These are phyloP conservation scores for Flaveria ramosissima DNA, from an alignment of 129 eudicot genomes.

Conservation along the genomic window DNA sequence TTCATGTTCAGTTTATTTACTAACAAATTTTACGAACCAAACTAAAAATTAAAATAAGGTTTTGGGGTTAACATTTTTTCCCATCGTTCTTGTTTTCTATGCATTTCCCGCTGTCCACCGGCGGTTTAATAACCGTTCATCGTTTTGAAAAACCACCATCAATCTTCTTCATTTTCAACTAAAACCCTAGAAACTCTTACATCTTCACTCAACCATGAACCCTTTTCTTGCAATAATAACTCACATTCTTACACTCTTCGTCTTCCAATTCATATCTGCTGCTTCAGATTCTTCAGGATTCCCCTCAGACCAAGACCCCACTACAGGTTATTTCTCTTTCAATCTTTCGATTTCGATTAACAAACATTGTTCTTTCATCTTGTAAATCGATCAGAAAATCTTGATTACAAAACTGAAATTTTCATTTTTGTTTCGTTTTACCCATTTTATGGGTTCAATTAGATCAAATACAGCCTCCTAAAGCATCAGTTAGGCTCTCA, in stretches of 20 bases:
- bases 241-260: conserved; percentile 25
- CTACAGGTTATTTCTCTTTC: conserved; percentile 34
- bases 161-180: neutral
- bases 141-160: neutral
- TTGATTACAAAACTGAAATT: neutral
- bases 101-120: conserved; percentile 27
- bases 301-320: conserved; percentile 32
- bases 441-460: conserved; percentile 16
- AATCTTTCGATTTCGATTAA: no score
- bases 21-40: no score
- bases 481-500: conserved; percentile 48
- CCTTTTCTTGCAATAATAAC: neutral
- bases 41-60: no score
- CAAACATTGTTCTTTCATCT: neutral
- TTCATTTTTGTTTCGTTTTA: neutral
- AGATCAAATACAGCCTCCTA: conserved; percentile 40
- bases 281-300: conserved; percentile 15
- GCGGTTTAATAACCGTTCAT: conserved; percentile 27
- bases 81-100: no score
- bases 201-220: conserved; percentile 17
- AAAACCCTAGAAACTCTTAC: conserved; percentile 19
- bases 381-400: neutral
- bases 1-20: no score
- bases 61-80: no score
- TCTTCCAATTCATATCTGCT: conserved; percentile 29